phyloP scores from a whole-genome alignment of 2,329 filamentous ascomycete genomes.

The Alternaria brassicae region DNA sequence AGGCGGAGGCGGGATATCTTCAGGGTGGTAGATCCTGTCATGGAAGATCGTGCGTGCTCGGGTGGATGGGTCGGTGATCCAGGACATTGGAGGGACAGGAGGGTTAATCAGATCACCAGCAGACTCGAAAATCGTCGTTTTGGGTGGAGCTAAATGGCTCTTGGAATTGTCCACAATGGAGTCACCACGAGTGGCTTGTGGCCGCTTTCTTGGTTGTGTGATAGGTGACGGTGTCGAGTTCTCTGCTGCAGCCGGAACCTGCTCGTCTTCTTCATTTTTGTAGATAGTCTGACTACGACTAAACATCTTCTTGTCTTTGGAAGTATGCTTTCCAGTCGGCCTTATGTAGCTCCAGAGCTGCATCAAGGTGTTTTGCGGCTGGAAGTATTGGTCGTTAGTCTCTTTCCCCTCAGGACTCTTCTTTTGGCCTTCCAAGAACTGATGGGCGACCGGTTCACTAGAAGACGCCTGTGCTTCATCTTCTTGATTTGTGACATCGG shows the following conservation, averaged over 20 bases:
- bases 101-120: constrained; percentile 92
- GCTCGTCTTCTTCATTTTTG: constrained; percentile 31
- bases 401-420: constrained; percentile 29
- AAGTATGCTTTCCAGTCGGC: constrained; percentile 67
- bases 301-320: constrained; percentile 70
- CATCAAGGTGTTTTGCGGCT: constrained; percentile 52
- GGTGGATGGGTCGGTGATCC: constrained; percentile 80
- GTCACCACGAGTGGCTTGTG: constrained; percentile 58
- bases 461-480: constrained; percentile 58
- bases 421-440: constrained; percentile 41
- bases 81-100: constrained; percentile 80
- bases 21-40: constrained; percentile 91
- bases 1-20: constrained; percentile 86
- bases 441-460: constrained; percentile 40
- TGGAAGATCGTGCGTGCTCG: constrained; percentile 94
- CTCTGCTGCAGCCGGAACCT: constrained; percentile 13
- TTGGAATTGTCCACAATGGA: constrained; percentile 57
- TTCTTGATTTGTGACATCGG: constrained; percentile 71
- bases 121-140: constrained; percentile 92
- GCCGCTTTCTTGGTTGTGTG: constrained; percentile 46
- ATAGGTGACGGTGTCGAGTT: constrained; percentile 20
- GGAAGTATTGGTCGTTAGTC: constrained; percentile 30
- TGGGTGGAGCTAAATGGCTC: constrained; percentile 74
- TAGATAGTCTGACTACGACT: constrained; percentile 44
- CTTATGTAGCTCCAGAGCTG: constrained; percentile 78